These are phyloP conservation scores for Xenosphaeropsis pyriputrescens DNA, from an alignment of 2,329 filamentous ascomycete species.

Conservation along the genomic window DNA sequence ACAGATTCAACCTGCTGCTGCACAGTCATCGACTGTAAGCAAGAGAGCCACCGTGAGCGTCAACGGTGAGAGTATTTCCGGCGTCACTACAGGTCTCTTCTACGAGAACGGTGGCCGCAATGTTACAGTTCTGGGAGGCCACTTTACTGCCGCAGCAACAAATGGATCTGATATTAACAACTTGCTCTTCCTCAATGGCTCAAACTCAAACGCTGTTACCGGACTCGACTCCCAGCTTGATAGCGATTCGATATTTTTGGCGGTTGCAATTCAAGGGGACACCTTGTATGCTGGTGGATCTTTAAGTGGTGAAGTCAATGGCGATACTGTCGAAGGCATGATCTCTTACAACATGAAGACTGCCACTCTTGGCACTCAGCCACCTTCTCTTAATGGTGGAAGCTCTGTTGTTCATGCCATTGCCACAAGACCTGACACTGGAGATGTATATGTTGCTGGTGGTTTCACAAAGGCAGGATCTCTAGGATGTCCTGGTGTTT, in stretches of 20 bases:
- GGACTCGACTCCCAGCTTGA: constrained; percentile 56
- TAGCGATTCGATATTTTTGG: constrained; percentile 57
- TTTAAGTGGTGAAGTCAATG: constrained; percentile 55
- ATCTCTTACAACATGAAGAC: constrained; percentile 63
- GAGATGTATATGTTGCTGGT: constrained; percentile 75
- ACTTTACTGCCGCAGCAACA: constrained; percentile 58
- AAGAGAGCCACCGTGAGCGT: constrained; percentile 27
- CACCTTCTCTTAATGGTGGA: constrained; percentile 57
- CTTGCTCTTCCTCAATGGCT: constrained; percentile 66
- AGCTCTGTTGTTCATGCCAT: constrained; percentile 66
- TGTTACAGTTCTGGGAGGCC: constrained; percentile 76
- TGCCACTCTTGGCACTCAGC: constrained; percentile 53
- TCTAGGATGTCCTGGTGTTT: constrained; percentile 69
- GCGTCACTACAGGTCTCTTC: constrained; percentile 67
- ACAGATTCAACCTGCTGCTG: constrained; percentile 28
- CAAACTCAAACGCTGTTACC: constrained; percentile 47
- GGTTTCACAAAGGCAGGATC: constrained; percentile 72
- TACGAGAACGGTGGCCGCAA: constrained; percentile 58
- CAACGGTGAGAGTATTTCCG: constrained; percentile 31
- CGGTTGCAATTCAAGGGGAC: constrained; percentile 52
- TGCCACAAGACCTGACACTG: constrained; percentile 50
- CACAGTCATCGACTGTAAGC: constrained; percentile 20
- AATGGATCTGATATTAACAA: constrained; percentile 66
- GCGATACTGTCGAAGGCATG: constrained; percentile 53
- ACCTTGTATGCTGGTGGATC: constrained; percentile 72